Conservation (phyloP, 495 filamentous ascomycete genomes). For the Staphylotrichum longicolle region DNA sequence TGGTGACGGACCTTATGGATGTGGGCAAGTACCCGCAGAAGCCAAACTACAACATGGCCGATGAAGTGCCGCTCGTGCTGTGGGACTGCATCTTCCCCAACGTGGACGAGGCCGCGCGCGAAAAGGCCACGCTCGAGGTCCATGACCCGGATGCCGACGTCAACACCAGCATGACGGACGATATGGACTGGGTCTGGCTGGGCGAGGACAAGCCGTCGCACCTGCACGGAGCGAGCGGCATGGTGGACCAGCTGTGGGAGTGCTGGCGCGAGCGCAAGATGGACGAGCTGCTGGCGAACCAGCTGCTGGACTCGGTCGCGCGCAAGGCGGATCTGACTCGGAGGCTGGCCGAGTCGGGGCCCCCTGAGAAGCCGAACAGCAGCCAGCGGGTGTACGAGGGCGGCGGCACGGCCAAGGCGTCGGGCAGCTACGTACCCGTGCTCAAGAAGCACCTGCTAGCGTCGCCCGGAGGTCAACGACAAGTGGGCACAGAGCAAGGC, state of each 20-base stretch:
- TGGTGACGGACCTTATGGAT: slow-evolving; percentile 74
- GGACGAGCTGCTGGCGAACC: slow-evolving; percentile 75
- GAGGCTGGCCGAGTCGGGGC: slow-evolving; percentile 14
- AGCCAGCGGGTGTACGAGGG: slow-evolving; percentile 69
- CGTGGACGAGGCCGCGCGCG: slow-evolving; percentile 17
- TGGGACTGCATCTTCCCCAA: slow-evolving; percentile 91
- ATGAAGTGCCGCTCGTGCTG: slow-evolving; percentile 81
- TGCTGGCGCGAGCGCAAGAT: slow-evolving; percentile 82
- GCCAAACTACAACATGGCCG: slow-evolving; percentile 86
- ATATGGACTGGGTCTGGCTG: slow-evolving; percentile 76
- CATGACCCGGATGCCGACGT: slow-evolving; percentile 44
- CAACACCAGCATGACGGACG: slow-evolving; percentile 43
- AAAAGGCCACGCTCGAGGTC: slow-evolving; percentile 18
- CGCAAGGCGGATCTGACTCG: slow-evolving; percentile 45
- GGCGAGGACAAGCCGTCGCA: slow-evolving; percentile 54
- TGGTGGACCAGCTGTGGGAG: slow-evolving; percentile 74
- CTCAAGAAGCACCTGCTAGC: slow-evolving; percentile 63
- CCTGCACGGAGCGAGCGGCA: slow-evolving; percentile 59
- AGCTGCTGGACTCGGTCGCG: slow-evolving; percentile 62
- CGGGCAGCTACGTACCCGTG: slow-evolving; percentile 70
- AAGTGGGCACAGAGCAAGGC: slow-evolving; percentile 70
- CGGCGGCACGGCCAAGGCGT: slow-evolving; percentile 54
- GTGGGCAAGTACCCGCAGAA: slow-evolving; percentile 62
- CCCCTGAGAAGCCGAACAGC: slow-evolving; percentile 29
- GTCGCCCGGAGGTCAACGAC: slow-evolving; percentile 68